Evolutionary conservation across 2,329 filamentous ascomycete genomes (phyloP), one percentile per base, ranked within the genome.

Genomic region (Gyromitra esculenta): DNA sequence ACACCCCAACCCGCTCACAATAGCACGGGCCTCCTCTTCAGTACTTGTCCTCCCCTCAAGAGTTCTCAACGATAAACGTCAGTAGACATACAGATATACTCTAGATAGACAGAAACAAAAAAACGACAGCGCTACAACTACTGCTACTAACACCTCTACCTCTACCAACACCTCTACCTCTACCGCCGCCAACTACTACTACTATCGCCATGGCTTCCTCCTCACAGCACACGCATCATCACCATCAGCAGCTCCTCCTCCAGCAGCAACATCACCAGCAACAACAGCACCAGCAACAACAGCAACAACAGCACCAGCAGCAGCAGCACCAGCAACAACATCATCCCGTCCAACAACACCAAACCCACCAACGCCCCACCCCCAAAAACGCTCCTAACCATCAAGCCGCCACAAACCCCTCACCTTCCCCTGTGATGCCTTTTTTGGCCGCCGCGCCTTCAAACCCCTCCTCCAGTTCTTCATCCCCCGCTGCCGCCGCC

Each of bases 341-440:
- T 5, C 74, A 73, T 63, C 21, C 69, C 6, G 65, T 73, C 35
- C 69, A 73, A 43, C 74, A 76, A 9, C 73, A 75, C 31, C 71
- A 65, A 11, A 57, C 57, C 31, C 68, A 72, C 31, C 75, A 77
- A 31, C 75, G 72, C 39, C 60, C 67, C 54, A 39, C 62, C 37
- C 56, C 60, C 67, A 73, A 72, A 70, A 76, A 52, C 18, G 11
- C 41, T 18, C 60, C 73, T 50, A 73, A 57, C 48, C 68, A 69
- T 56, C 70, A 48, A 60, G 68, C 37, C 31, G 59, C 41, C 56
- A 9, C 63, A 31, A 76, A 75, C 21, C 73, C 70, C 39, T 66
- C 60, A 18, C 73, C 76, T 39, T 76, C 73, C 2, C 76, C 76
- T 15, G 72, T 70, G 21, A 73, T 78, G 62, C 76, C 76, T 13